Base-by-base conservation (phyloP, 495 filamentous ascomycete genomes). In the Bombardia bombarda region DNA sequence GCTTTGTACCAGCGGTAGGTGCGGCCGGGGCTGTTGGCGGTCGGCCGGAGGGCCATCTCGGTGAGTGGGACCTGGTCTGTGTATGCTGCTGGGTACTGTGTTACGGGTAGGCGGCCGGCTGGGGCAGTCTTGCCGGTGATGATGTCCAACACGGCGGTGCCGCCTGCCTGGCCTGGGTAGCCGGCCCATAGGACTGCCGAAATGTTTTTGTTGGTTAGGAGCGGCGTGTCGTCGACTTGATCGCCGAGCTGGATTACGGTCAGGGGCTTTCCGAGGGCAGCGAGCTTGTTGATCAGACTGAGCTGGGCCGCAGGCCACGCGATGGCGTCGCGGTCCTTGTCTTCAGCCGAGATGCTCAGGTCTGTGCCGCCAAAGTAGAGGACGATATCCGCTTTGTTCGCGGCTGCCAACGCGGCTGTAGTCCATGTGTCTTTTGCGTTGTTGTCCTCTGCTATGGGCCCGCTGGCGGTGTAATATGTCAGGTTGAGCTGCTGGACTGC, bases 41-140 rank as follows among this genome's bases (percentile, higher is more conserved):
- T 26, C 1, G 69, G 62, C 6, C 63, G 61, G 16, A 73, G 50
- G 20, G 50, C 56, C 69, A 73, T 73, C 22, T 70, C 48, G 5
- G 64, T 66, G 57, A 68, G 61, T 17, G 52, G 53, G 7, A 66
- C 57, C 17, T 56, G 50, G 13, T 56, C 43, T 25, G 62, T 62
- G 49, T 68, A 74, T 39, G 56, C 58, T 2, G 54, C 46, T 3
- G 68, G 68, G 38, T 74, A 74, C 48, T 66, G 58, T 9, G 77
- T 82, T 28, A 81, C 79, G 2, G 80, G 78, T 1, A 84, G 62
- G 24, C 80, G 74, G 14, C 74, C 81, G 9, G 74, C 78, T 0
- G 78, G 78, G 14, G 71, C 67, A 8, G 57, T 61, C 3, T 50
- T 55, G 3, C 78, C 79, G 20, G 67, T 74, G 20, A 82, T 16